Conservation (phyloP, 2,329 filamentous ascomycete genomes). For the Pseudocercospora vitis region DNA sequence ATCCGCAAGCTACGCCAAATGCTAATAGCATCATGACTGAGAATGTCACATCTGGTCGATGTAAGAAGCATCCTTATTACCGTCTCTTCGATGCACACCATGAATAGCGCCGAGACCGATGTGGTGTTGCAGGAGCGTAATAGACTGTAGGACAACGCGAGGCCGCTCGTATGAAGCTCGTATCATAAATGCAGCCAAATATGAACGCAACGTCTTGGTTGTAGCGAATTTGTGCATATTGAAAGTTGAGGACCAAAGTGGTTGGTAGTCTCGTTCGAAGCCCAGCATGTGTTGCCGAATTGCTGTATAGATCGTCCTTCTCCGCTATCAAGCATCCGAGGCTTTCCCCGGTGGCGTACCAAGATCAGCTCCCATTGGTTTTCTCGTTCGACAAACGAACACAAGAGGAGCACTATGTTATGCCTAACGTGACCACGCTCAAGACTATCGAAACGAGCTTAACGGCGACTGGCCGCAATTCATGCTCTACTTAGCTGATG, state of each 20-base stretch:
- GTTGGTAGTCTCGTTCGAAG: not conserved
- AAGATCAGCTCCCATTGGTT: constrained; percentile 7
- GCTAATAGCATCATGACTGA: too few species aligned
- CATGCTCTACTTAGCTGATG: not conserved
- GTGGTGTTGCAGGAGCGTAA: too few species aligned
- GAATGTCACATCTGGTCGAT: too few species aligned
- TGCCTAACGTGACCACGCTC: constrained; percentile 11
- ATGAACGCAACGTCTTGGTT: not conserved
- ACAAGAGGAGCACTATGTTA: constrained; percentile 3
- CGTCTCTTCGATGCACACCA: too few species aligned
- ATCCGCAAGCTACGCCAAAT: too few species aligned
- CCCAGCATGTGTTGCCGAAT: not conserved
- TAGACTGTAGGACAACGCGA: not conserved
- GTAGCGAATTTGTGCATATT: not conserved
- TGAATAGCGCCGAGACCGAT: too few species aligned
- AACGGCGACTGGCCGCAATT: too few species aligned
- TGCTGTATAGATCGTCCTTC: not conserved
- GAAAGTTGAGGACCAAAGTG: not conserved
- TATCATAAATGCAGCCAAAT: not conserved
- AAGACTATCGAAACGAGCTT: not conserved
- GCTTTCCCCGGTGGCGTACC: not conserved
- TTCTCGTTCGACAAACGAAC: constrained; percentile 11
- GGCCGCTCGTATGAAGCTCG: not conserved
- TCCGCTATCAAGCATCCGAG: constrained; percentile 5
- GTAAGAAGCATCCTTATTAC: too few species aligned